Evolutionary conservation across 352 stramenopile species (phyloP).

Genomic region (Saprolegnia parasitica): DNA sequence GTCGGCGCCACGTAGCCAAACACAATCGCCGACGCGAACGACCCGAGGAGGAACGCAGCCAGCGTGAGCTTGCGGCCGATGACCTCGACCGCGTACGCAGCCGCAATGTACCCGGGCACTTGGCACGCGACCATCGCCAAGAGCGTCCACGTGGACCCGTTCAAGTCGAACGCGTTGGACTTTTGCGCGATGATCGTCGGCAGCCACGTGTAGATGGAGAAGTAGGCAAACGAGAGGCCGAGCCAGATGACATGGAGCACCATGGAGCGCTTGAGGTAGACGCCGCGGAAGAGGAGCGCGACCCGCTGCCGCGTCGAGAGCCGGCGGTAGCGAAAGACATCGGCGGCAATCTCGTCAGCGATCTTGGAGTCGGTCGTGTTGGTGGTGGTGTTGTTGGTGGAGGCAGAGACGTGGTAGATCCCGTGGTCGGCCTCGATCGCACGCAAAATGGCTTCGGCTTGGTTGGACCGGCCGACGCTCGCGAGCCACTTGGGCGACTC

Average conservation of each 20-base stretch:
- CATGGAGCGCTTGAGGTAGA: conserved; percentile 32
- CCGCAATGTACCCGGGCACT: conserved; percentile 25
- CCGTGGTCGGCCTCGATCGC: conserved; percentile 33
- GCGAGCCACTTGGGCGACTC: conserved; percentile 49
- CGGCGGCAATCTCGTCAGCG: conserved; percentile 9
- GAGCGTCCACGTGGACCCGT: conserved; percentile 18
- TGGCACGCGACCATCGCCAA: conserved; percentile 20
- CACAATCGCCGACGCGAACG: conserved; percentile 14
- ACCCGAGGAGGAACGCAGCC: conserved; percentile 18
- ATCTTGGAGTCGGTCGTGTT: conserved; percentile 2
- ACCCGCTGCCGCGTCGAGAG: conserved; percentile 14
- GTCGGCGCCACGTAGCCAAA: conserved; percentile 29
- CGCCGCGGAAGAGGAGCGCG: conserved; percentile 29
- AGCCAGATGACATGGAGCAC: conserved; percentile 34
- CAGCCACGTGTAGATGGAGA: conserved; percentile 33
- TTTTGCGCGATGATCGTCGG: conserved; percentile 17
- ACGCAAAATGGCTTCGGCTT: conserved; percentile 35
- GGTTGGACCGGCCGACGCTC: conserved; percentile 32
- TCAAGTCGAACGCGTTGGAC: conserved; percentile 23
- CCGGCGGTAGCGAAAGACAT: conserved; percentile 27
- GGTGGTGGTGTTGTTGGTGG: not conserved
- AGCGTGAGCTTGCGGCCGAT: conserved; percentile 29
- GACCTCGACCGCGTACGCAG: conserved; percentile 22
- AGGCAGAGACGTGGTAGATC: conserved; percentile 8
- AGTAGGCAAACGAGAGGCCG: conserved; percentile 33